Base-by-base conservation (phyloP, 169 alveolate species). In the Besnoitia besnoiti region DNA sequence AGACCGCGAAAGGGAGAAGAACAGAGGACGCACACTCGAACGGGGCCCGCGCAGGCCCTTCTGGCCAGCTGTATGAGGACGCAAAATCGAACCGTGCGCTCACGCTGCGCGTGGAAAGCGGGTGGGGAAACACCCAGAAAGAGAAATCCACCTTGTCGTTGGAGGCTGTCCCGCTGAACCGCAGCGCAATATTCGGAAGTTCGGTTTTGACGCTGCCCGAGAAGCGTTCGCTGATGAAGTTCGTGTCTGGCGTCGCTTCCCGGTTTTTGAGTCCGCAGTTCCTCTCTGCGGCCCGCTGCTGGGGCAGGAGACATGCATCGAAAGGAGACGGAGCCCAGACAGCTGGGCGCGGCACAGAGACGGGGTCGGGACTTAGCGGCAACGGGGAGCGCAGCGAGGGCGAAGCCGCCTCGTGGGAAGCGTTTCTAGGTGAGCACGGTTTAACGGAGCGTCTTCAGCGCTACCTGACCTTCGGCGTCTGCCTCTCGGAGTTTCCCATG, bases 161-260 rank as follows among this genome's bases (percentile, higher is more conserved):
- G 2, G 87, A 40, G 55, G 44, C 49, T 24, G 40, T 88, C 14
- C 95, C 95, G 24, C 59, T 93, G 89, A 92, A 77, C 42, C 91
- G 92, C n/a, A 89, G 95, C 35, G 90, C 87, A 67, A 92, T 92
- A 50, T 92, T 92, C 84, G 37, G 42, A 37, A 55, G 79, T n/a
- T 55, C 76, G 33, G 46, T 37, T 19, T 50, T 92, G 37, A 46
- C 51, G 33, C 76, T 92, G 7, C 77, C 27, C n/a, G 95, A 92
- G 51, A 92, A 92, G 67, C 85, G 95, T 14, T 14, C 39, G 61
- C 76, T 92, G 51, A 92, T 92, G 95, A 92, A 88, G 59, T 89
- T 92, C 62, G 42, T 92, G 8, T 37, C 90, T 44, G 35, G 59
- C 5, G 87, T 77, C 40, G 87, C 87, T 14, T 5, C 87, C n/a